Evolutionary conservation across 2,329 filamentous ascomycete genomes (phyloP).

Genomic region (Cordyceps cateniannulata): DNA sequence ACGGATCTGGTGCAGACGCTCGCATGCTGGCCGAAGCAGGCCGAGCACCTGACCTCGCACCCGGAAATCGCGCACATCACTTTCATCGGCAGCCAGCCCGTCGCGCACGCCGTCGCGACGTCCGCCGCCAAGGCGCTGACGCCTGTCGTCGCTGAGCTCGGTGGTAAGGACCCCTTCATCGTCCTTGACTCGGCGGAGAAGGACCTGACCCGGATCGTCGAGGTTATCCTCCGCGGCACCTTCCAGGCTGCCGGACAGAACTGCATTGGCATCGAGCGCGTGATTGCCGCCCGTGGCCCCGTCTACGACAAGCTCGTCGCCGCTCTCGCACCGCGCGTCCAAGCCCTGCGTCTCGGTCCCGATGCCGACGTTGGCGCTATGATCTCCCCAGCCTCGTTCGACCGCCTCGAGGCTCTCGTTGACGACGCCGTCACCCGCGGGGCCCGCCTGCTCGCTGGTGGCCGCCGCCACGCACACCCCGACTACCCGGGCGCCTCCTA

Average conservation of each 20-base stretch:
- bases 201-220: slow-evolving; percentile 66
- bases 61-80: slow-evolving; percentile 81
- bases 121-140: slow-evolving; percentile 82
- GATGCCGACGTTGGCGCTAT: slow-evolving; percentile 80
- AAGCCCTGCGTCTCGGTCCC: slow-evolving; percentile 68
- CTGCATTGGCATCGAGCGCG: slow-evolving; percentile 93
- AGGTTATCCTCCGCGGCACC: slow-evolving; percentile 82
- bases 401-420: slow-evolving; percentile 69
- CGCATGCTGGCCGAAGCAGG: slow-evolving; percentile 80
- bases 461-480: slow-evolving; percentile 64
- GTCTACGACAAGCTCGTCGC: slow-evolving; percentile 68
- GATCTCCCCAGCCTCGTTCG: slow-evolving; percentile 73
- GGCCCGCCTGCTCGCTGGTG: slow-evolving; percentile 75
- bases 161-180: slow-evolving; percentile 90
- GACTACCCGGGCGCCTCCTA: slow-evolving; percentile 76
- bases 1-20: slow-evolving; percentile 77
- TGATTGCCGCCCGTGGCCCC: slow-evolving; percentile 66
- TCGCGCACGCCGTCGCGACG: slow-evolving; percentile 82
- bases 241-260: slow-evolving; percentile 97
- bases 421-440: slow-evolving; percentile 70
- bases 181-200: slow-evolving; percentile 68
- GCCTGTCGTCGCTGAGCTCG: slow-evolving; percentile 83
- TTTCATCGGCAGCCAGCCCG: slow-evolving; percentile 85
- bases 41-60: slow-evolving; percentile 77
- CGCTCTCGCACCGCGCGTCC: slow-evolving; percentile 67